Conservation (phyloP, 345 rosid species). For the Alliaria petiolata region DNA sequence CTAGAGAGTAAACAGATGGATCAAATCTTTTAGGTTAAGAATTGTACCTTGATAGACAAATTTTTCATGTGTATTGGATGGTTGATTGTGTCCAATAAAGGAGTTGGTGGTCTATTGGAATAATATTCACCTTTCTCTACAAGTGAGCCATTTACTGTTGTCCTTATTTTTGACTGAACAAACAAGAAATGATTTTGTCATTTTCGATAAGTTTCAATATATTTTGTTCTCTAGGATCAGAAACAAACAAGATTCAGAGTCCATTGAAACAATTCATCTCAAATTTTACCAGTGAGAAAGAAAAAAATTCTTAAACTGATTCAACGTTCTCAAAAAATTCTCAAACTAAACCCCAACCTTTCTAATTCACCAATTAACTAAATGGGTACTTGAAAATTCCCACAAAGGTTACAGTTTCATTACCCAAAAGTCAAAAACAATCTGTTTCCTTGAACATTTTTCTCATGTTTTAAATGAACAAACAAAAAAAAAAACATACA, state of each 20-base stretch:
- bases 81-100: constrained; percentile 85
- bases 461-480: neutral
- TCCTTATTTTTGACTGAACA: constrained; percentile 47
- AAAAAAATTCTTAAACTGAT: neutral
- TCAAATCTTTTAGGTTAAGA: neutral
- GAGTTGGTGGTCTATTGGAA: constrained; percentile 75
- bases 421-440: neutral
- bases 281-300: neutral
- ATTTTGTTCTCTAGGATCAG: too few relatives aligned
- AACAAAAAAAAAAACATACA: neutral
- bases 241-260: neutral
- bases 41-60: constrained; percentile 62
- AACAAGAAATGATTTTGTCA: neutral
- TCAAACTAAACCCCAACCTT: neutral
- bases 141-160: constrained; percentile 58
- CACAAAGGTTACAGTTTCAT: neutral
- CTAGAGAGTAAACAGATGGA: neutral
- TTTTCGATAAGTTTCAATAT: too few relatives aligned
- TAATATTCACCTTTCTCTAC: constrained; percentile 64
- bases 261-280: neutral
- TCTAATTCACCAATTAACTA: neutral
- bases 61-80: constrained; percentile 94
- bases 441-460: neutral
- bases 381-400: too few relatives aligned
- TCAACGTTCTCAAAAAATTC: too few relatives aligned